Base-by-base conservation (phyloP, 352 stramenopile species). In the Pythium apleroticum region DNA sequence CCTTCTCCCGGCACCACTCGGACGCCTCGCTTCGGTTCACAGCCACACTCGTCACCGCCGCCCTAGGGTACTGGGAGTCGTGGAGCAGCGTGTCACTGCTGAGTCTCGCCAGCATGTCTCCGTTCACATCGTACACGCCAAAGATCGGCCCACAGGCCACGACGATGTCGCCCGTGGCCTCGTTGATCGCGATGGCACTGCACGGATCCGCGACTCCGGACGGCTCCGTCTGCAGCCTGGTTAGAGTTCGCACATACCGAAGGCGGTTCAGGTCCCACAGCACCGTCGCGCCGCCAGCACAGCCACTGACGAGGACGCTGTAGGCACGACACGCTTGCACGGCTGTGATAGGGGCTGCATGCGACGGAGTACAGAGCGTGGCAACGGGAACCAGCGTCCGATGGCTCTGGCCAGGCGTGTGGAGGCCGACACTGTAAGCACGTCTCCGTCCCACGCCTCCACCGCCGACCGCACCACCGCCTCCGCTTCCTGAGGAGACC, bases 191-290 rank as follows among this genome's bases (percentile, higher is more conserved):
- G 39, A 91, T 77, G 27, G 71, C 67, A 8, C 69, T 66, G 65
- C 43, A 90, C 82, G 17, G 53, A 35, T n/a, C 63, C 57, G 45
- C 46, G 41, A 35, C 27, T 10, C 22, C 37, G 15, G 46, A 12
- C n/a, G 31, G 28, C 8, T 73, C 69, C 8, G 45, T 27, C 12
- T 57, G 58, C 11, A 66, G 35, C 3, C 53, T 33, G 15, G 75
- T 60, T 19, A 91, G 65, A 11, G 78, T 76, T 14, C 78, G 70
- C 46, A 90, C 70, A 39, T 77, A 86, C 27, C 76, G 63, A 19
- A 84, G 75, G 17, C 84, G 81, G 20, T 92, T 92, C 3, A 92
- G 60, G 35, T 92, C 84, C 84, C 84, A 92, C 15, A 92, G 72
- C 15, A 90, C 75, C 4, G 77, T 75, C 11, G 82, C 58, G 14